Evolutionary conservation across 129 eudicot genomes (phyloP).

Genomic region (Gnaphalium uliginosum): DNA sequence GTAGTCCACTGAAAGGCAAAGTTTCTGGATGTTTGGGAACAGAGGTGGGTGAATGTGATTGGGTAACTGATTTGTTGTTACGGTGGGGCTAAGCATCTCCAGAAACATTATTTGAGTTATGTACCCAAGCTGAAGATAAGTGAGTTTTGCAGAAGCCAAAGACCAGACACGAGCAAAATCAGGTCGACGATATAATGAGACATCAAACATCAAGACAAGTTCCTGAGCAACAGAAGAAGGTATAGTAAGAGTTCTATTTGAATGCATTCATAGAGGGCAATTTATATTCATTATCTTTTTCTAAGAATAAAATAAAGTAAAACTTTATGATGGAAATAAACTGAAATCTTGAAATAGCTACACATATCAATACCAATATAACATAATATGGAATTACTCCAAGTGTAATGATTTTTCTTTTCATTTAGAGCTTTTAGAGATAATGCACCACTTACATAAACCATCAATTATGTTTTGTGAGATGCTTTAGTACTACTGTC

Average conservation of each 20-base stretch:
- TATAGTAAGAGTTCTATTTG: neutral
- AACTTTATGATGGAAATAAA: neutral
- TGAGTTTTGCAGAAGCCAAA: constrained; percentile 64
- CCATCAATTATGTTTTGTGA: neutral
- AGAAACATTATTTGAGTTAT: constrained; percentile 83
- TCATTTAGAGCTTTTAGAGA: constrained; percentile 5
- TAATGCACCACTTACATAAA: neutral
- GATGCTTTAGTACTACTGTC: neutral
- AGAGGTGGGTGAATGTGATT: constrained; percentile 37
- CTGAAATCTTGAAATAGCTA: neutral
- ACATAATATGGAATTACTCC: neutral
- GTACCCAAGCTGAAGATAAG: constrained; percentile 79
- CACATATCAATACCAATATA: neutral
- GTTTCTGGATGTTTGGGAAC: constrained; percentile 61
- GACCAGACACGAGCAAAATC: constrained; percentile 89
- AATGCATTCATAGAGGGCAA: neutral
- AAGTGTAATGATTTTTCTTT: neutral
- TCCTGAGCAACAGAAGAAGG: constrained; percentile 54
- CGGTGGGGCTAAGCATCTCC: constrained; percentile 75
- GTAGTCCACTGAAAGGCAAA: constrained; percentile 89
- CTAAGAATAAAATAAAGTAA: neutral
- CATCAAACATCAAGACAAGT: constrained; percentile 86
- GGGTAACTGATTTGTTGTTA: constrained; percentile 49
- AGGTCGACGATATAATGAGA: constrained; percentile 73
- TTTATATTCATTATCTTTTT: neutral